Base-by-base conservation (phyloP, 345 rosid species). In the Citrus australasica region DNA sequence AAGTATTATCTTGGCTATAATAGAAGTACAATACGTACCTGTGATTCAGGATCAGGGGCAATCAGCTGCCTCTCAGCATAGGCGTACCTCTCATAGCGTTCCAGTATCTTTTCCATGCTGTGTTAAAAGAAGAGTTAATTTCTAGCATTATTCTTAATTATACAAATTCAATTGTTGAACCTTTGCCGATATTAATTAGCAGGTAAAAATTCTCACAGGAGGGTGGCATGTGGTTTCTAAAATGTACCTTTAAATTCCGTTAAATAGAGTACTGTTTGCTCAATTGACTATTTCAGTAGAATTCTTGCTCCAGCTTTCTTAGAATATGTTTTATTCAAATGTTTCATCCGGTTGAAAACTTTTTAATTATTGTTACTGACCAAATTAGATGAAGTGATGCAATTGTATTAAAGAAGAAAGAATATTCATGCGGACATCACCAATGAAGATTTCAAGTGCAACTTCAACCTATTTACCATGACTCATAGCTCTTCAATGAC, bases 51-150 rank as follows among this genome's bases (percentile, higher is more conserved):
- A 40, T 84, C 89, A 73, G 82, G 76, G 27, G 88, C 88, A 78
- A 81, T 78, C 27, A 88, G 85, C 82, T 86, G 93, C 83, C 88
- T 88, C 82, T 92, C 94, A 13, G 92, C 86, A 59, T 80, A 89
- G 22, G 88, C 85, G 79, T 86, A 89, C 79, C 97, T 85, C 80
- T 92, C 97, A 67, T 92, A 91, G 66, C 95, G 91, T 77, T 92
- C 95, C 17, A 90, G 91, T 53, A 92, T 91, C 82, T 85, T 91
- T 80, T 92, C 95, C 95, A 91, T 92, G 84, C 93, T 92, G 91
- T 65, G 77, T 30, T 37, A 69, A 33, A 53, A 53, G 19, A 21
- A 33, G 32, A 65, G 59, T 48, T 40, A 25, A 63, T 21, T 27
- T 48, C 28, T 7, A 22, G 33, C 37, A 24, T 66, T 19, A 35